A percentile compares a stretch with the other conserved stretches of the same genome.
phyloP scores from a whole-genome alignment of 2,329 filamentous ascomycete species.

The Cladosporium sp. region DNA sequence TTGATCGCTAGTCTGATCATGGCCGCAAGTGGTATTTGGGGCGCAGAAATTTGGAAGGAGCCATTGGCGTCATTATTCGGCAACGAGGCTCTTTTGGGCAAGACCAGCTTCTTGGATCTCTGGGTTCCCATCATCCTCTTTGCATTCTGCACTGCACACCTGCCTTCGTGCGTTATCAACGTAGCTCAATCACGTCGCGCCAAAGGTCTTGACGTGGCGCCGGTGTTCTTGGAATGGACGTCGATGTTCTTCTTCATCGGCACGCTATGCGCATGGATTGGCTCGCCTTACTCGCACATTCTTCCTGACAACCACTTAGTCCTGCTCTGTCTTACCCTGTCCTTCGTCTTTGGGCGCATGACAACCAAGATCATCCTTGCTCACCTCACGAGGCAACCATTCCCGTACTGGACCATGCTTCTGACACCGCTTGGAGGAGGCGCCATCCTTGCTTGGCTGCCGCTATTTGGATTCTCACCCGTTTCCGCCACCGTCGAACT shows the following conservation, averaged over 20 bases:
- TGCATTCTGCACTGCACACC: slow-evolving; percentile 55
- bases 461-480: slow-evolving; percentile 65
- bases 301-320: slow-evolving; percentile 81
- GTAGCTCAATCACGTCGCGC: slow-evolving; percentile 71
- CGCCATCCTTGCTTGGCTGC: slow-evolving; percentile 77
- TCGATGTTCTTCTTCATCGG: slow-evolving; percentile 79
- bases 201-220: slow-evolving; percentile 68
- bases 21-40: slow-evolving; percentile 80
- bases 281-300: slow-evolving; percentile 79
- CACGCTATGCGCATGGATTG: slow-evolving; percentile 77
- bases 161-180: slow-evolving; percentile 86
- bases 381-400: slow-evolving; percentile 87
- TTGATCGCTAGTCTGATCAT: slow-evolving; percentile 85
- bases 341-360: slow-evolving; percentile 96
- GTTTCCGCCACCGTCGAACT: slow-evolving; percentile 63
- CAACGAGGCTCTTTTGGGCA: slow-evolving; percentile 58
- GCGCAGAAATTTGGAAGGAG: slow-evolving; percentile 79
- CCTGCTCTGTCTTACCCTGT: slow-evolving; percentile 87
- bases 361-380: slow-evolving; percentile 99
- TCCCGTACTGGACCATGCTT: slow-evolving; percentile 95
- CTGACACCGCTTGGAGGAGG: slow-evolving; percentile 81
- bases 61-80: slow-evolving; percentile 69
- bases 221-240: slow-evolving; percentile 89
- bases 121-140: slow-evolving; percentile 64
- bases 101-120: slow-evolving; percentile 75